Conservation (phyloP, 2,329 filamentous ascomycete genomes). For the Clonostachys solani region DNA sequence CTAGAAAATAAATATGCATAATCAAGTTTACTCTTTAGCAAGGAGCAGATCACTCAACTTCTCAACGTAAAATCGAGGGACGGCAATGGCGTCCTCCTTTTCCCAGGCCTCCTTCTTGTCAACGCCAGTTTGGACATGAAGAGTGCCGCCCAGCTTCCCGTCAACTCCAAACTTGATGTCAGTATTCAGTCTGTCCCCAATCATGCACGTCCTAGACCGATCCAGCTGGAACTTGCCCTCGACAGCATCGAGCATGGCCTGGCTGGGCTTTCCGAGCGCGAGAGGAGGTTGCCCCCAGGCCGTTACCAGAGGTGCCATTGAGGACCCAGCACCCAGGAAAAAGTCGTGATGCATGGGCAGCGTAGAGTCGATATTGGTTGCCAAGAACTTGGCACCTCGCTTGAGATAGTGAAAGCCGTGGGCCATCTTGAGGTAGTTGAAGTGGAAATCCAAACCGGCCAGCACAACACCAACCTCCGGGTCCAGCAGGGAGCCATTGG, state of each 20-base stretch:
- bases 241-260: conserved; percentile 99
- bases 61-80: conserved; percentile 82
- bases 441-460: conserved; percentile 86
- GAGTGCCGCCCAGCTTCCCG: conserved; percentile 82
- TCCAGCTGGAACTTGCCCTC: conserved; percentile 94
- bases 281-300: conserved; percentile 68
- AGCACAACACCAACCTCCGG: conserved; percentile 87
- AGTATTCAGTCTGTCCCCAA: conserved; percentile 89
- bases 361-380: conserved; percentile 90
- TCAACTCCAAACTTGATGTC: conserved; percentile 96
- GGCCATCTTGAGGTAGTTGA: conserved; percentile 91
- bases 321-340: conserved; percentile 88
- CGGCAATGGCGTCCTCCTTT: conserved; percentile 60
- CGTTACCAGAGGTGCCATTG: conserved; percentile 72
- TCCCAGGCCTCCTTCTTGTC: conserved; percentile 81
- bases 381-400: conserved; percentile 79
- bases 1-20: conserved; percentile 1
- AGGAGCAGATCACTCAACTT: conserved; percentile 69
- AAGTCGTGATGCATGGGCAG: conserved; percentile 76
- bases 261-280: conserved; percentile 87
- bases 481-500: conserved; percentile 72
- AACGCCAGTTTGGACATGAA: conserved; percentile 89
- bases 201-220: conserved; percentile 83
- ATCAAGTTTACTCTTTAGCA: conserved; percentile 9
- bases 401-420: conserved; percentile 83